phyloP scores from a whole-genome alignment of 345 rosid species.

The Raphanus raphanistrum region DNA sequence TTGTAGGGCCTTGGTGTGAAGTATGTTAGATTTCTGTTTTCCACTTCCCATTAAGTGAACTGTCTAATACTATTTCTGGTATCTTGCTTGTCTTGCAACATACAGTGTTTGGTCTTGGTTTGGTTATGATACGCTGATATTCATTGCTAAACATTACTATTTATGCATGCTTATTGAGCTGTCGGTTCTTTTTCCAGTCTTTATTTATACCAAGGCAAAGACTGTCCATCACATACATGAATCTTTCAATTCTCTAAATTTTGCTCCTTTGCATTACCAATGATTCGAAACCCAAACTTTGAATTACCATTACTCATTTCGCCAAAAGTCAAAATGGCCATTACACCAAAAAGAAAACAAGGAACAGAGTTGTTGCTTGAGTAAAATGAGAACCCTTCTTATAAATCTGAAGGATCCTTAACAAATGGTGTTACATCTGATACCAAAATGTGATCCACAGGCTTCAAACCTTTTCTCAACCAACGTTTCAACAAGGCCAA shows the following conservation, averaged over 20 bases:
- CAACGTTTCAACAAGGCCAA: constrained; percentile 53
- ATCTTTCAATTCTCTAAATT: background rate
- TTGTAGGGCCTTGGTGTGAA: background rate
- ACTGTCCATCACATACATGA: background rate
- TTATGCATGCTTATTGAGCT: background rate
- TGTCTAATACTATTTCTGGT: background rate
- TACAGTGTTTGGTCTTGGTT: background rate
- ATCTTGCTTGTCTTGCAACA: background rate
- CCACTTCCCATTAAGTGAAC: background rate
- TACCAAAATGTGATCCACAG: constrained; percentile 57
- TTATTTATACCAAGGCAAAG: background rate
- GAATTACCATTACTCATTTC: constrained; percentile 22
- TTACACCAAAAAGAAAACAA: background rate
- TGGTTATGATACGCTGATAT: background rate
- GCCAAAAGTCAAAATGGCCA: constrained; percentile 21
- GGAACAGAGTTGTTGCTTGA: constrained; percentile 16
- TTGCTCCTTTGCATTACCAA: background rate
- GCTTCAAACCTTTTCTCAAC: constrained; percentile 69
- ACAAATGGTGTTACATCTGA: constrained; percentile 60
- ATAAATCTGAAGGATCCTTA: constrained; percentile 53
- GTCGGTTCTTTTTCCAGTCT: background rate
- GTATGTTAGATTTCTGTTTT: background rate
- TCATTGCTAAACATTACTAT: background rate
- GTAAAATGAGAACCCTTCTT: constrained; percentile 33
- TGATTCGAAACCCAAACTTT: background rate